Conservation (phyloP, 345 rosid genomes). For the Linum tenue region DNA sequence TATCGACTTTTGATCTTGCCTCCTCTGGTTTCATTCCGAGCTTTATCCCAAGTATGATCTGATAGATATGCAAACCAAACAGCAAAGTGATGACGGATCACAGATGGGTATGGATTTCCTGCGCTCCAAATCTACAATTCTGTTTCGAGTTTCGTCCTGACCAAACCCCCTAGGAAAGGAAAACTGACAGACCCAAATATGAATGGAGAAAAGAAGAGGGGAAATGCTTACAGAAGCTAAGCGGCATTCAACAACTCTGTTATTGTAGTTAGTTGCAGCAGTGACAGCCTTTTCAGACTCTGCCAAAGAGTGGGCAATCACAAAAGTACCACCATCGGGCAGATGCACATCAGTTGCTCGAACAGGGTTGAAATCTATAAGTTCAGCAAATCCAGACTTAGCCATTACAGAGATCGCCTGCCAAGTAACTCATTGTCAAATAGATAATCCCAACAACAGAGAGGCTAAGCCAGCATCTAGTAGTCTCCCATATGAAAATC, state of each 20-base stretch:
- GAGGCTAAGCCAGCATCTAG: not conserved
- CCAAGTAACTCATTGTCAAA: constrained; percentile 10
- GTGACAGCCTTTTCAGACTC: constrained; percentile 97
- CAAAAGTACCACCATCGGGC: constrained; percentile 91
- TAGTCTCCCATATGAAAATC: not conserved
- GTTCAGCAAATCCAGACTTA: constrained; percentile 91
- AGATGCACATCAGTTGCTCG: constrained; percentile 93
- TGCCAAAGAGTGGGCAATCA: constrained; percentile 89
- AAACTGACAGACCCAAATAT: constrained; percentile 3
- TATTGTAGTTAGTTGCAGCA: constrained; percentile 89
- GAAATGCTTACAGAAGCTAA: constrained; percentile 68
- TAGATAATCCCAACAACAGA: not conserved
- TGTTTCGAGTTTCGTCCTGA: not conserved
- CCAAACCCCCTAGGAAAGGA: not conserved
- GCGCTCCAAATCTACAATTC: not conserved
- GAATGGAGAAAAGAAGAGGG: not conserved
- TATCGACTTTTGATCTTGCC: constrained; percentile 60
- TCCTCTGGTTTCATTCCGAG: constrained; percentile 74
- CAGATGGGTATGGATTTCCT: not conserved
- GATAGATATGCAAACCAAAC: constrained; percentile 16
- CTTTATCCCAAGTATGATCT: constrained; percentile 83
- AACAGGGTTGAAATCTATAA: constrained; percentile 96
- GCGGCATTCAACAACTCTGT: constrained; percentile 95
- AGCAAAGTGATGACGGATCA: not conserved
- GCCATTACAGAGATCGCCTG: constrained; percentile 99